Base-by-base conservation (phyloP, 2,329 filamentous ascomycete genomes). In the Nothophaeocryptopus gaeumannii region DNA sequence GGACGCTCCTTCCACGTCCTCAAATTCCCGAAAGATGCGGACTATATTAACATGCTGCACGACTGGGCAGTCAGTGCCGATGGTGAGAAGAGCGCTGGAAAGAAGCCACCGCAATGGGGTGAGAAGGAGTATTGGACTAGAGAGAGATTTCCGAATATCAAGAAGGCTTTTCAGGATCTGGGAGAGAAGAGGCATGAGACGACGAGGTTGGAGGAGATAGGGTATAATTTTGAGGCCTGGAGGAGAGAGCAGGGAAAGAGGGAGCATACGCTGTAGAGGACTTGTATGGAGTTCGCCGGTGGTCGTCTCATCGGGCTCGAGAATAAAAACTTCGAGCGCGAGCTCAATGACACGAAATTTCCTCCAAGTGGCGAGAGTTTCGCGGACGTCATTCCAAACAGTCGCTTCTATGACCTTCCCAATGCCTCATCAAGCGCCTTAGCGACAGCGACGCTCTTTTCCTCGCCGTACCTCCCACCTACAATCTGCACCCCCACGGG, bases 111-210 rank as follows among this genome's bases (percentile, higher is more conserved):
- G 2, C 72, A 72, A 20, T 96, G 91, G 90, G 78, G 79, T 8
- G 79, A 82, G 39, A 80, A 83, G 68, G 74, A 86, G 59, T 80
- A 82, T 45, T 95, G 88, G 88, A 78, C 86, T 63, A 77, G 91
- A 13, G 76, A 79, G 50, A 75, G 83, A 3, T 87, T 86, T 59
- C 76, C 79, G 0, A 76, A 83, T 10, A 87, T 91, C 32, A 87
- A 89, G 68, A 78, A 83, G 59, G 80, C 78, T 29, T 96, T 93
- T 66, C 79, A 85, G 50, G 74, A 78, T 54, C 72, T 74, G 33
- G 89, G 89, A 0, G 78, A 83, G 32, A 66, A 68, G 40, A 74
- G 80, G 50, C 58, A 67, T 39, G 73, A 70, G 5, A 83, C 89
- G 8, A 84, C 70, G 64, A 82, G 75, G 2, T 66, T 95, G 15